A percentile compares a stretch with the other conserved stretches of the same genome.
Evolutionary conservation across 495 filamentous ascomycete species (phyloP).

Genomic region (Neurospora tetrasperma): DNA sequence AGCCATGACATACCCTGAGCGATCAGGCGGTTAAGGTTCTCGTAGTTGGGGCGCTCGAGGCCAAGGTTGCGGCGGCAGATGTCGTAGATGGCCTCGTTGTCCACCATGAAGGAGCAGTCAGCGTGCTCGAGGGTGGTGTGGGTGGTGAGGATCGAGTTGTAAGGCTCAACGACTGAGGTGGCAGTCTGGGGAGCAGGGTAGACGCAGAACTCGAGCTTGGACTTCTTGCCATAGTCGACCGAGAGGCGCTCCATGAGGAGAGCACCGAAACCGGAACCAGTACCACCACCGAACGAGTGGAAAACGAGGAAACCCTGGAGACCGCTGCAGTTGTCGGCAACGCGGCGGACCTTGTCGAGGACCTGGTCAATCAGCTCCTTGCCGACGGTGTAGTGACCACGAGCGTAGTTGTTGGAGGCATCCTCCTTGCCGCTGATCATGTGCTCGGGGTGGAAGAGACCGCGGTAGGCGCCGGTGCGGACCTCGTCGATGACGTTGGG

Average conservation of each 20-base stretch:
- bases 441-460: constrained; percentile 94
- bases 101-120: constrained; percentile 99
- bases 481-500: constrained; percentile 99
- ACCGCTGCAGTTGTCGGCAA: constrained; percentile 93
- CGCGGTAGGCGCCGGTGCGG: constrained; percentile 90
- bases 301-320: constrained; percentile 98
- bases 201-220: constrained; percentile 98
- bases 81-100: constrained; percentile 99
- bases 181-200: constrained; percentile 95
- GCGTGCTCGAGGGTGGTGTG: constrained; percentile 99
- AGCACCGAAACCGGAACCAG: constrained; percentile 95
- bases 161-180: constrained; percentile 96
- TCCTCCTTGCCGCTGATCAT: constrained; percentile 99
- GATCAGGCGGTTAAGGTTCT: constrained; percentile 97
- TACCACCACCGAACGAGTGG: constrained; percentile 99
- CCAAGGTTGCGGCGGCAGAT: constrained; percentile 96
- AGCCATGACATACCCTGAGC: constrained; percentile 60
- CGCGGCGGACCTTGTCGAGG: constrained; percentile 87
- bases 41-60: constrained; percentile 92
- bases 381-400: constrained; percentile 97
- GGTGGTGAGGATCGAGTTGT: constrained; percentile 98
- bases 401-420: constrained; percentile 98
- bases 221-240: constrained; percentile 98
- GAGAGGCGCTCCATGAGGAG: constrained; percentile 96
- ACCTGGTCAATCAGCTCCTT: constrained; percentile 98